These are phyloP conservation scores for Dipteronia dyeriana DNA, from an alignment of 345 rosid genomes.

Conservation along the genomic window DNA sequence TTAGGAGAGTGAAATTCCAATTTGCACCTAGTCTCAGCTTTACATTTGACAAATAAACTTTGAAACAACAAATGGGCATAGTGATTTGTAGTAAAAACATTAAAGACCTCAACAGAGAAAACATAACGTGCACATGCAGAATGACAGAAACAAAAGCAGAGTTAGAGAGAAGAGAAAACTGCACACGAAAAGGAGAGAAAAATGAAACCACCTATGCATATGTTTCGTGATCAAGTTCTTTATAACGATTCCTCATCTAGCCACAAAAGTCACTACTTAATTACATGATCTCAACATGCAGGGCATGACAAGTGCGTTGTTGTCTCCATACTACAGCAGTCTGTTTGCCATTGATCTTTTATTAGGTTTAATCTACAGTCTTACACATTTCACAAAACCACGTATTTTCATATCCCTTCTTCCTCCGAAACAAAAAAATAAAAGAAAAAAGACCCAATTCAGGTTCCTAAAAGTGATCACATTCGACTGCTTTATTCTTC, in stretches of 20 bases:
- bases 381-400: not conserved
- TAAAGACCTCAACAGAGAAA: not conserved
- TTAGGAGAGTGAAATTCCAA: not conserved
- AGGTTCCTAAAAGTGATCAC: not conserved
- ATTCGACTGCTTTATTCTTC: not conserved
- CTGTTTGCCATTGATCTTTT: not conserved
- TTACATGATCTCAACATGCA: not conserved
- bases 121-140: not conserved
- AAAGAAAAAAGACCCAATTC: not conserved
- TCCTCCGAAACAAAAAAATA: not conserved
- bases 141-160: not conserved
- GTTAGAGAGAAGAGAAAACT: not conserved
- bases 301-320: not conserved
- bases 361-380: not conserved
- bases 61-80: not conserved
- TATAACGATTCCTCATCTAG: not conserved
- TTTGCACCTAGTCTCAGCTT: not conserved
- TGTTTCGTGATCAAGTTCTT: not conserved
- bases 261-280: not conserved
- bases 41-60: not conserved
- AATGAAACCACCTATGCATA: not conserved
- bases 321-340: not conserved
- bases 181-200: not conserved
- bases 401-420: not conserved
- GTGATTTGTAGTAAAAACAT: not conserved